Evolutionary conservation across 345 rosid species (phyloP).

Genomic region (Turritis glabra): DNA sequence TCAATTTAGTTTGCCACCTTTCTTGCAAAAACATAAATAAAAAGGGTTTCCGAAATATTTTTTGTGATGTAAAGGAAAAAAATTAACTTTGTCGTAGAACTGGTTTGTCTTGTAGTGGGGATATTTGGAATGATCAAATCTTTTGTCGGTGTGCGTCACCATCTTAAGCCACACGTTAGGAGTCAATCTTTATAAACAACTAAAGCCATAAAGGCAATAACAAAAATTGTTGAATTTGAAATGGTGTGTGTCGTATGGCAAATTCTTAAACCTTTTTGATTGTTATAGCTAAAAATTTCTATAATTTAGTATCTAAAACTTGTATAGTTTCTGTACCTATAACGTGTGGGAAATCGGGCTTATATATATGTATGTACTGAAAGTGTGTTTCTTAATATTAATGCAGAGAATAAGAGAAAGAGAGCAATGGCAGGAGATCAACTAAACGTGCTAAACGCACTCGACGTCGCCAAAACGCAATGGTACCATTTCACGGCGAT

Average conservation of each 20-base stretch:
- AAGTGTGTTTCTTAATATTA: background rate
- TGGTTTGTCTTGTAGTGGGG: background rate
- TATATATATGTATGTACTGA: background rate
- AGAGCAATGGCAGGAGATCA: constrained; percentile 53
- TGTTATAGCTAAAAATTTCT: too few relatives aligned
- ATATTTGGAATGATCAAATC: background rate
- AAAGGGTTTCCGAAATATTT: too few relatives aligned
- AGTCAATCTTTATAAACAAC: background rate
- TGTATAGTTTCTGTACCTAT: too few relatives aligned
- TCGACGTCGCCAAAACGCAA: constrained; percentile 75
- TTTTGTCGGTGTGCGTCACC: background rate
- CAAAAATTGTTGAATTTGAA: background rate
- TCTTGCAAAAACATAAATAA: too few relatives aligned
- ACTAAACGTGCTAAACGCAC: constrained; percentile 64
- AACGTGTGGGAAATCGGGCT: background rate
- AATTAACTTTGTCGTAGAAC: background rate
- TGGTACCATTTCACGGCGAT: constrained; percentile 86
- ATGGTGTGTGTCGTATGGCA: background rate
- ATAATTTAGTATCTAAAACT: too few relatives aligned
- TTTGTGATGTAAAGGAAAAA: too few relatives aligned
- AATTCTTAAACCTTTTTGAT: background rate
- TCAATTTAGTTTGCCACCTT: too few relatives aligned
- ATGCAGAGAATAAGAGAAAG: constrained; percentile 17
- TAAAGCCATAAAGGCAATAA: background rate
- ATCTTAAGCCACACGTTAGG: background rate